A percentile compares a stretch with the other conserved stretches of the same genome.
These are phyloP conservation scores for Polytrichum formosum DNA, from an alignment of 225 moss, liverwort and hornwort species.

Conservation along the genomic window DNA sequence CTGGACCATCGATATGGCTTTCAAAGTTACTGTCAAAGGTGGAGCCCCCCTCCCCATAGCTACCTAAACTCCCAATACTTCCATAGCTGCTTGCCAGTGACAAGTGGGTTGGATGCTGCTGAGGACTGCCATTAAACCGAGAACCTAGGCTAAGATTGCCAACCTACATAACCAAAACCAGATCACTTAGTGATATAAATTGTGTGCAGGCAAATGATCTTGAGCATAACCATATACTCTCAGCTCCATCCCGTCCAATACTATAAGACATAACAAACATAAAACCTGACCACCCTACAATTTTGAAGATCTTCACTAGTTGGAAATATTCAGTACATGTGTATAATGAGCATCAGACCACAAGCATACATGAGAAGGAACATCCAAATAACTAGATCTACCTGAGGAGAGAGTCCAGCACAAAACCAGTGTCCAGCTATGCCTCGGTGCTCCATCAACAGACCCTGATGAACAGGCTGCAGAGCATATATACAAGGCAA, in stretches of 20 bases:
- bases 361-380: too few relatives aligned
- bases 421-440: constrained; percentile 53
- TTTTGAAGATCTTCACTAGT: too few relatives aligned
- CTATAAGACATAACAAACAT: too few relatives aligned
- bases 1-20: constrained; percentile 41
- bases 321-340: too few relatives aligned
- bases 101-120: constrained; percentile 37
- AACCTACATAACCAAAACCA: constrained; percentile 23
- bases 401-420: constrained; percentile 56
- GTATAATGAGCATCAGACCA: too few relatives aligned
- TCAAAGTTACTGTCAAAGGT: constrained; percentile 40
- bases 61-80: constrained; percentile 49
- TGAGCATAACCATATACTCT: too few relatives aligned
- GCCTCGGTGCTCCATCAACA: constrained; percentile 52
- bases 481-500: constrained; percentile 1
- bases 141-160: constrained; percentile 31
- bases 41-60: constrained; percentile 33
- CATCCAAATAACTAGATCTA: constrained; percentile 15
- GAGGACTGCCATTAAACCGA: constrained; percentile 35
- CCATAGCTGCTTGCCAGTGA: constrained; percentile 51
- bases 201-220: too few relatives aligned
- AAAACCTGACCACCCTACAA: too few relatives aligned
- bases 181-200: too few relatives aligned
- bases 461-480: constrained; percentile 50
- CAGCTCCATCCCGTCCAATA: too few relatives aligned